Percentiles rank a stretch among this genome's conserved stretches.
These are phyloP conservation scores for Pestalotiopsis fici DNA, from an alignment of 2,329 filamentous ascomycete genomes.

Conservation along the genomic window DNA sequence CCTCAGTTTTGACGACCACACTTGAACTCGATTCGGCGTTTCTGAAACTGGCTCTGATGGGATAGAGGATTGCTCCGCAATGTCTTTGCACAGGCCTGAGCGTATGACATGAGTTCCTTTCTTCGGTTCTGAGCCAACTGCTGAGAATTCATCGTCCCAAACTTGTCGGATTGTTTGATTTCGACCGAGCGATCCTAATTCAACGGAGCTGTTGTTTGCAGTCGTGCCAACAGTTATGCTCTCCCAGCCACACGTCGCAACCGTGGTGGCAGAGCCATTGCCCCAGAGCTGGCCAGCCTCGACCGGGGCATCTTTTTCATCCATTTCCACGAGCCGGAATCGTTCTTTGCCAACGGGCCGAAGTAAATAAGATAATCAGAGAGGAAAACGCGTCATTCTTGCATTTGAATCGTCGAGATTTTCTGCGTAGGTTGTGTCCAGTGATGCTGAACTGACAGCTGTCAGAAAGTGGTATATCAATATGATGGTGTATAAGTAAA, in stretches of 20 bases:
- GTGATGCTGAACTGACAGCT: not conserved
- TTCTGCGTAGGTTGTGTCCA: not conserved
- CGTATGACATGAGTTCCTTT: not conserved
- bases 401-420: not conserved
- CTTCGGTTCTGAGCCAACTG: not conserved
- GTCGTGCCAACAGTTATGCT: not conserved
- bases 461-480: not conserved
- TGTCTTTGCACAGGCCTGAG: not conserved
- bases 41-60: not conserved
- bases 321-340: not conserved
- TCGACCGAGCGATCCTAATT: not conserved
- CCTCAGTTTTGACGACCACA: not conserved
- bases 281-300: not conserved
- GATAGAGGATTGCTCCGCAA: not conserved
- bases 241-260: not conserved
- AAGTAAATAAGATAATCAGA: not conserved
- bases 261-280: not conserved
- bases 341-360: not conserved
- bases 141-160: not conserved
- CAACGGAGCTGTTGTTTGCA: not conserved
- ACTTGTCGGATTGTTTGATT: not conserved
- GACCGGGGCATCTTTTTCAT: not conserved
- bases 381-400: not conserved
- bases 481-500: not conserved
- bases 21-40: not conserved